phyloP scores from a whole-genome alignment of 768 basidiomycete genomes.

The Suillus spraguei region DNA sequence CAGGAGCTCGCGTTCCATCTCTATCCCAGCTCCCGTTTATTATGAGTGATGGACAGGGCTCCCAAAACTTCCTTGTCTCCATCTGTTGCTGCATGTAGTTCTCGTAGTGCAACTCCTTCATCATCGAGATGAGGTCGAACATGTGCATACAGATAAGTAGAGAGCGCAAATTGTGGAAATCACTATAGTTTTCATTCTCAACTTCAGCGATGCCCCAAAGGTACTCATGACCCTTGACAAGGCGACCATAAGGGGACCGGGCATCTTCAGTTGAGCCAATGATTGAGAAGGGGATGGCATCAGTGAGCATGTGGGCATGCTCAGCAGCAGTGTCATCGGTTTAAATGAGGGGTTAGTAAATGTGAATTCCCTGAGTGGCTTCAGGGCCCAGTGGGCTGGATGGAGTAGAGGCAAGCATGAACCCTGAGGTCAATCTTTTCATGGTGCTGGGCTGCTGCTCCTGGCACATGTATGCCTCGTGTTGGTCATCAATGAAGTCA shows the following conservation, averaged over 20 bases:
- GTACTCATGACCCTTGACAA: conserved; percentile 97
- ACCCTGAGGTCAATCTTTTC: conserved; percentile 57
- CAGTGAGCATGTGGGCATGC: conserved; percentile 82
- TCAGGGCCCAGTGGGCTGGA: conserved; percentile 92
- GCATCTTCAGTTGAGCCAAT: conserved; percentile 98
- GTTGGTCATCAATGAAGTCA: too few relatives aligned
- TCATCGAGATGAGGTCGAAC: too few relatives aligned
- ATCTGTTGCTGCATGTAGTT: too few relatives aligned
- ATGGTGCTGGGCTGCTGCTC: too few relatives aligned
- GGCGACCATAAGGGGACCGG: conserved; percentile 83
- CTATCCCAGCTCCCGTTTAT: too few relatives aligned
- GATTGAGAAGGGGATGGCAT: conserved; percentile 97
- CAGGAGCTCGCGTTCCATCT: too few relatives aligned
- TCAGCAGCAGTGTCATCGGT: conserved; percentile 83
- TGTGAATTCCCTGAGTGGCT: conserved; percentile 96
- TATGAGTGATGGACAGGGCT: conserved; percentile 51
- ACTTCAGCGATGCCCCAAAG: conserved; percentile 99
- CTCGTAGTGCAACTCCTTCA: too few relatives aligned
- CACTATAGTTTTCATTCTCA: conserved; percentile 99
- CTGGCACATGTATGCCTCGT: too few relatives aligned
- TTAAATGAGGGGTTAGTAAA: conserved; percentile 94
- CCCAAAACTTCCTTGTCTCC: conserved; percentile 96
- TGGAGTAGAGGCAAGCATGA: conserved; percentile 97
- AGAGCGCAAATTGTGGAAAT: too few relatives aligned
- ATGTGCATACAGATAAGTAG: too few relatives aligned